A percentile compares a stretch with the other conserved stretches of the same genome.
Evolutionary conservation across 163 green algal genomes (phyloP).

Genomic region (Scenedesmus sp.): DNA sequence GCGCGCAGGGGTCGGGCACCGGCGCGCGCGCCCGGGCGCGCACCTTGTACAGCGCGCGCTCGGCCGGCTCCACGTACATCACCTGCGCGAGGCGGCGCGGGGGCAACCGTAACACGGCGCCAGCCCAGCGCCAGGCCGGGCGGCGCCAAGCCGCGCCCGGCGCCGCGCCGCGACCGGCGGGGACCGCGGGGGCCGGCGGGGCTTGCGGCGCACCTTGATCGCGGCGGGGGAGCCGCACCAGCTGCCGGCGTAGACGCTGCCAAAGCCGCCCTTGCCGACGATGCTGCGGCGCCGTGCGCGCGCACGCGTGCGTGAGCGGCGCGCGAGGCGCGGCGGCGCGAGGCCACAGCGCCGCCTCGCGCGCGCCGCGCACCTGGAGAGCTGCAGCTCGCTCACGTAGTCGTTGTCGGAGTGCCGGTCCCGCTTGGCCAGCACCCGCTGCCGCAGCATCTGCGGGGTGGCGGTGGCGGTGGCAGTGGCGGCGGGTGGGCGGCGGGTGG

Average conservation of each 20-base stretch:
- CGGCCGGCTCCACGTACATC: conserved; percentile 66
- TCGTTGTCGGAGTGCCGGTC: conserved; percentile 10
- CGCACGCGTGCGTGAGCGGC: too few relatives aligned
- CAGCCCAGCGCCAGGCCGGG: not conserved
- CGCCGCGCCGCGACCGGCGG: not conserved
- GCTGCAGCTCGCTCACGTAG: conserved; percentile 27
- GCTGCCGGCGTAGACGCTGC: conserved; percentile 62
- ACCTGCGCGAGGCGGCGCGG: conserved; percentile 43
- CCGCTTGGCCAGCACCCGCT: conserved; percentile 11
- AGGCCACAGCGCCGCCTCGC: too few relatives aligned
- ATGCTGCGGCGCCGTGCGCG: too few relatives aligned
- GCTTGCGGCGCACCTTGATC: conserved; percentile 58
- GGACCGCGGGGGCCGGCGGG: too few relatives aligned
- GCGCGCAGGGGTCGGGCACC: too few relatives aligned
- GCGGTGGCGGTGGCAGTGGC: too few relatives aligned
- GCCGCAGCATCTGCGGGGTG: conserved; percentile 31
- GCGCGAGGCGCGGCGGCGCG: too few relatives aligned
- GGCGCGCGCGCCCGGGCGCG: too few relatives aligned
- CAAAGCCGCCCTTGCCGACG: too few relatives aligned
- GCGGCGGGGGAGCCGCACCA: conserved; percentile 61
- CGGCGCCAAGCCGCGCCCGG: not conserved
- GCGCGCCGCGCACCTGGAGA: too few relatives aligned
- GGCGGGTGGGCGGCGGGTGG: too few relatives aligned
- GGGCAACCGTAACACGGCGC: not conserved
- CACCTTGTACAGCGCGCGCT: conserved; percentile 64